Evolutionary conservation across 108 stramenopile genomes (phyloP).

Genomic region (Nannochloropsis salina): DNA sequence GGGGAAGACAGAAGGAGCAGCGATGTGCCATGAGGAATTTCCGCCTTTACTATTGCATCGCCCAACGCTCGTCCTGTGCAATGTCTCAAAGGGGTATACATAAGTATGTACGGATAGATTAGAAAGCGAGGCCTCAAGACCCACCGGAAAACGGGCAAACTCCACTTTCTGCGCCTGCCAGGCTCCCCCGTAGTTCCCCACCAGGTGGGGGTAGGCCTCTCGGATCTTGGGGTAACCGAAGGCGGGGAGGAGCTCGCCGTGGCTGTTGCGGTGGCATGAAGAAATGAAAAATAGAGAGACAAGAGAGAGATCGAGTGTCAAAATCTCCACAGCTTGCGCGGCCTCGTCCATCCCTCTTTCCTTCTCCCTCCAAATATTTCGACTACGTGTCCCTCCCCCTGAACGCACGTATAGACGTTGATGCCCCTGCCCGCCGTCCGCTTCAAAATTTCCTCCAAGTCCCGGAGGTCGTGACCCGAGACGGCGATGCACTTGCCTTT

Average conservation of each 20-base stretch:
- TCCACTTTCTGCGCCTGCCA: constrained; percentile 79
- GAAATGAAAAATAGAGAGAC: not conserved
- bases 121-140: not conserved
- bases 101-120: not conserved
- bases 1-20: too few relatives aligned
- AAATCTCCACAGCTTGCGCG: too few relatives aligned
- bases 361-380: not conserved
- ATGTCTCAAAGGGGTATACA: not conserved
- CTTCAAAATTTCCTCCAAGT: constrained; percentile 60
- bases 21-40: too few relatives aligned
- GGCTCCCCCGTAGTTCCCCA: constrained; percentile 69
- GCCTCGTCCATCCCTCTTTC: not conserved
- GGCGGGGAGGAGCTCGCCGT: constrained; percentile 79
- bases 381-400: too few relatives aligned
- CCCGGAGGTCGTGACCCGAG: constrained; percentile 68
- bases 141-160: constrained; percentile 44
- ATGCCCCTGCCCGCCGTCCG: constrained; percentile 75
- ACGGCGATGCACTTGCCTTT: constrained; percentile 69
- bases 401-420: constrained; percentile 64
- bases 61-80: not conserved
- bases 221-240: constrained; percentile 66
- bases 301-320: not conserved
- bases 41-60: too few relatives aligned
- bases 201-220: constrained; percentile 64
- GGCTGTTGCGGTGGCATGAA: constrained; percentile 27